A percentile compares a stretch with the other conserved stretches of the same genome.
Evolutionary conservation across 805 yeast genomes (phyloP).

Genomic region (Ogataea pignaliae): DNA sequence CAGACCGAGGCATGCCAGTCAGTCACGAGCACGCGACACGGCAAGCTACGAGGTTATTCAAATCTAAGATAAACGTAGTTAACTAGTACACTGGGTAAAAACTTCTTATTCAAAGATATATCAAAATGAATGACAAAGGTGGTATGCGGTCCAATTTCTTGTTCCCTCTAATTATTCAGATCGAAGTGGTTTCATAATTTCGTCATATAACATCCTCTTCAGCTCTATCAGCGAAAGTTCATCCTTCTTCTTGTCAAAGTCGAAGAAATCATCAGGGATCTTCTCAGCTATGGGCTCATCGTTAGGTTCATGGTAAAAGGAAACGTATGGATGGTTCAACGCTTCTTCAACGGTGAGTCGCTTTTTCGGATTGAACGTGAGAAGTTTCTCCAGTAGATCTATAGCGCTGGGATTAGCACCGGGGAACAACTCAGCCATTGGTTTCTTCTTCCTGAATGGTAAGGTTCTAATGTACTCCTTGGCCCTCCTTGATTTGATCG

Average conservation of each 20-base stretch:
- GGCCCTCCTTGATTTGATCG: constrained; percentile 77
- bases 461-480: constrained; percentile 80
- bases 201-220: constrained; percentile 73
- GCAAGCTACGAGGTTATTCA: no score
- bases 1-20: no score
- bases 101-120: no score
- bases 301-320: constrained; percentile 87
- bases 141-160: background rate
- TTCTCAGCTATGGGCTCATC: constrained; percentile 88
- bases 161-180: constrained; percentile 2
- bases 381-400: constrained; percentile 63
- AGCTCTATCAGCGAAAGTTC: constrained; percentile 71
- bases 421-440: constrained; percentile 48
- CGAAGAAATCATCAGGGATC: constrained; percentile 82
- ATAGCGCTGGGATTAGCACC: constrained; percentile 59
- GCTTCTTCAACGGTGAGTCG: constrained; percentile 85
- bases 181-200: constrained; percentile 57
- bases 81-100: no score
- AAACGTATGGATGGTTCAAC: constrained; percentile 77
- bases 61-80: no score
- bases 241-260: constrained; percentile 81
- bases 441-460: constrained; percentile 63
- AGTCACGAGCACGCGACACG: no score
- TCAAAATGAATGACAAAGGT: no score
- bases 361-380: constrained; percentile 78